Conservation (phyloP, 306 rosid species). For the Cicer judaicum region DNA sequence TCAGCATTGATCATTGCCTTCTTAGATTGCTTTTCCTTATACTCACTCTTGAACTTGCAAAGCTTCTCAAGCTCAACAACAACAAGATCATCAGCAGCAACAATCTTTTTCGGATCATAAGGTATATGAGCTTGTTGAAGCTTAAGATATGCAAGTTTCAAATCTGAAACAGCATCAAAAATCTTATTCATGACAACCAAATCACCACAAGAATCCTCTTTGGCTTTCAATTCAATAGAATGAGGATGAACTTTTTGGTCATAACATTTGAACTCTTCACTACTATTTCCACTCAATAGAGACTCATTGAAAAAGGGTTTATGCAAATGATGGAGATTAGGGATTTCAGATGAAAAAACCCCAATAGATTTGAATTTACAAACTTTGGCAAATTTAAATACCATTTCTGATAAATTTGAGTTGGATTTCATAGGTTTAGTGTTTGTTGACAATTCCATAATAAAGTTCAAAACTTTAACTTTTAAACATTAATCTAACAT, state of each 20-base stretch:
- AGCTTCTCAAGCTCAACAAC: constrained; percentile 74
- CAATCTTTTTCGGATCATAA: constrained; percentile 68
- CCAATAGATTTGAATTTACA: constrained; percentile 82
- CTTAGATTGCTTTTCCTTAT: constrained; percentile 49
- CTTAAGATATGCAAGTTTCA: constrained; percentile 79
- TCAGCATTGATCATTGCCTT: constrained; percentile 43
- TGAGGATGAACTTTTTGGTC: constrained; percentile 59
- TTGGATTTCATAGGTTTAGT: constrained; percentile 61
- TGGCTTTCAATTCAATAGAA: constrained; percentile 43
- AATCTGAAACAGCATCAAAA: constrained; percentile 63
- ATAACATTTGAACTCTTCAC: constrained; percentile 46
- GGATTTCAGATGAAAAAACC: constrained; percentile 62
- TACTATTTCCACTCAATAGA: constrained; percentile 43
- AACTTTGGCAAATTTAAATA: constrained; percentile 69
- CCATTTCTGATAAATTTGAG: constrained; percentile 75
- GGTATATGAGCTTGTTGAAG: constrained; percentile 87
- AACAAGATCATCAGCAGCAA: constrained; percentile 70
- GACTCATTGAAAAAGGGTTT: constrained; percentile 45
- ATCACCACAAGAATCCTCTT: constrained; percentile 41
- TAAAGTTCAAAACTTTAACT: constrained; percentile 44
- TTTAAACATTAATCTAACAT: constrained; percentile 45
- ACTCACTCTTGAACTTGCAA: constrained; percentile 65
- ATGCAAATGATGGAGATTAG: constrained; percentile 49
- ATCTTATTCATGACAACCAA: constrained; percentile 54
- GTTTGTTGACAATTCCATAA: constrained; percentile 57